phyloP scores from a whole-genome alignment of 192 early-diverging fungal genomes.

The Coemansia sp. region DNA sequence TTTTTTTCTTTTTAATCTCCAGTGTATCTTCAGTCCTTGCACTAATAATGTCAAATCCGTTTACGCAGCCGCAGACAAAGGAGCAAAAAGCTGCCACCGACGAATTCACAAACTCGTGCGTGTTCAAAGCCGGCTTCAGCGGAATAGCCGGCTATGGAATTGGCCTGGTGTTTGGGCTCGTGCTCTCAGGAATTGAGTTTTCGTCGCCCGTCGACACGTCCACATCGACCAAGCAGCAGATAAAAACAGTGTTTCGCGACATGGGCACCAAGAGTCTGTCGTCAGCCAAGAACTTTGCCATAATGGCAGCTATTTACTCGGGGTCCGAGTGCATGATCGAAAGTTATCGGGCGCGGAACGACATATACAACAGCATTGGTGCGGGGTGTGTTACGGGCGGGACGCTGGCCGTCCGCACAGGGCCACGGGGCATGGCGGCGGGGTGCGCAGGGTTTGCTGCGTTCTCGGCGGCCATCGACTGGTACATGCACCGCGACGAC shows the following conservation, averaged over 20 bases:
- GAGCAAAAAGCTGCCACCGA: constrained; percentile 41
- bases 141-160: constrained; percentile 81
- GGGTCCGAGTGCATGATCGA: constrained; percentile 95
- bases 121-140: constrained; percentile 68
- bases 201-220: constrained; percentile 68
- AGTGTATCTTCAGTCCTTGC: too few species aligned
- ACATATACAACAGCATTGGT: constrained; percentile 83
- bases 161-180: constrained; percentile 86
- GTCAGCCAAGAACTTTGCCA: constrained; percentile 90
- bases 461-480: constrained; percentile 91
- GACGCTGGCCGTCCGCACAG: constrained; percentile 69
- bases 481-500: constrained; percentile 69
- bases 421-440: constrained; percentile 68
- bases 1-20: neutral
- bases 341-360: constrained; percentile 93
- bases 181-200: constrained; percentile 90
- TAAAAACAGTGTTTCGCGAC: constrained; percentile 80
- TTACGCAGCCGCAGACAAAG: constrained; percentile 34
- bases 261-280: constrained; percentile 81
- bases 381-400: constrained; percentile 95
- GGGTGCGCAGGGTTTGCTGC: constrained; percentile 95
- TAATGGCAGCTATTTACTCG: constrained; percentile 89
- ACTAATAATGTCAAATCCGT: constrained; percentile 41
- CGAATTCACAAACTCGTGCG: constrained; percentile 66
- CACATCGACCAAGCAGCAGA: constrained; percentile 77